Conservation (phyloP, 139 green algal genomes). For the Gonium pectorale region DNA sequence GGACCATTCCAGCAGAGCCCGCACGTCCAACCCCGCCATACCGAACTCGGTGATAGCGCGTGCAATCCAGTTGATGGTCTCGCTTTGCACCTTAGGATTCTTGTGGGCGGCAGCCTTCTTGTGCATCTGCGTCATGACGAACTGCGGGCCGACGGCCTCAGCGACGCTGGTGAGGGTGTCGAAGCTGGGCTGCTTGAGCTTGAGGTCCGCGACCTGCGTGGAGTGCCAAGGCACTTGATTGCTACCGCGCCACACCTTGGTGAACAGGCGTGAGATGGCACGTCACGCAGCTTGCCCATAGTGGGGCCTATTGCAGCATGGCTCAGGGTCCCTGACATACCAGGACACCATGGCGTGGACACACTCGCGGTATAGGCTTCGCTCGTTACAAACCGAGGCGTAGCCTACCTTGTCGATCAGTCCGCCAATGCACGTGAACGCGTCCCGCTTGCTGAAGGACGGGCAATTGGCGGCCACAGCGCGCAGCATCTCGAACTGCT, state of each 20-base stretch:
- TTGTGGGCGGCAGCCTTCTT: conserved; percentile 87
- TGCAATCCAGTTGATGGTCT: conserved; percentile 88
- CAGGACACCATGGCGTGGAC: too few relatives aligned
- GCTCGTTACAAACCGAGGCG: too few relatives aligned
- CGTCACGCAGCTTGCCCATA: too few relatives aligned
- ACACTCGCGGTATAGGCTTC: too few relatives aligned
- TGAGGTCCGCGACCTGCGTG: conserved; percentile 79
- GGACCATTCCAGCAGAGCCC: conserved; percentile 78
- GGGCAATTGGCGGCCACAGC: conserved; percentile 52
- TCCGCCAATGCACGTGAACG: conserved; percentile 77
- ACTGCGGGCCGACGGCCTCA: conserved; percentile 89
- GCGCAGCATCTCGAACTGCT: conserved; percentile 88
- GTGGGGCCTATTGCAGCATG: too few relatives aligned
- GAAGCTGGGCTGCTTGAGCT: conserved; percentile 74
- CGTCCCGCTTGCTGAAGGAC: conserved; percentile 72
- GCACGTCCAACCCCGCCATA: conserved; percentile 71
- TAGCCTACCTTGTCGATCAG: conserved; percentile 79
- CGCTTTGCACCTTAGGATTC: conserved; percentile 96
- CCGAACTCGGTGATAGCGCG: conserved; percentile 91
- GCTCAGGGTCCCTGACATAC: too few relatives aligned
- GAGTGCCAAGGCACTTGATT: too few relatives aligned
- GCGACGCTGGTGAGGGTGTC: conserved; percentile 77
- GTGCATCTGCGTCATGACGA: conserved; percentile 87
- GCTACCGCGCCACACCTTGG: too few relatives aligned
- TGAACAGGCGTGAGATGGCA: too few relatives aligned